A percentile compares a stretch with the other conserved stretches of the same genome.
Conservation (phyloP, 164 flowering plant genomes). For the Chimonanthus salicifolius region DNA sequence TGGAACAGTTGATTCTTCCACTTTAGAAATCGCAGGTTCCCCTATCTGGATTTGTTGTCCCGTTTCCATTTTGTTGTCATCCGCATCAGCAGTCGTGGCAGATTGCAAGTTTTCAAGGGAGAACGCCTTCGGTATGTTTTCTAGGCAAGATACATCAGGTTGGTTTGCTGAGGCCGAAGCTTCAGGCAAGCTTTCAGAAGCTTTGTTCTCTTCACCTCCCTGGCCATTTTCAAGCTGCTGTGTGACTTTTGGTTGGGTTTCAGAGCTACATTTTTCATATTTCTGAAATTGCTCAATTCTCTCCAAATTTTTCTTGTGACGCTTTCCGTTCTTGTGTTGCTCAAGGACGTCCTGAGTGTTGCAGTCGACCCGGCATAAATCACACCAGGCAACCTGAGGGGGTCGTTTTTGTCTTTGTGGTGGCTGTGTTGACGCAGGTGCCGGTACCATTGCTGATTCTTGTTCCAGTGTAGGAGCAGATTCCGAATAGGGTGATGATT, state of each 20-base stretch:
- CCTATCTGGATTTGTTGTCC: slow-evolving; percentile 5
- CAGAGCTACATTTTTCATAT: slow-evolving; percentile 13
- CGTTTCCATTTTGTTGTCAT: slow-evolving; percentile 5
- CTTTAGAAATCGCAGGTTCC: neutral
- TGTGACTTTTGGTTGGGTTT: slow-evolving; percentile 11
- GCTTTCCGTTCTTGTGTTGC: slow-evolving; percentile 60
- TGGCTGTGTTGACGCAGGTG: slow-evolving; percentile 9
- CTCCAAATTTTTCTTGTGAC: slow-evolving; percentile 49
- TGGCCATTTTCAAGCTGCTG: slow-evolving; percentile 13
- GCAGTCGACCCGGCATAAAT: slow-evolving; percentile 63
- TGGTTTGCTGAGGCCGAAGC: neutral
- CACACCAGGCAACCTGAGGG: slow-evolving; percentile 45
- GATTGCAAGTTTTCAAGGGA: neutral
- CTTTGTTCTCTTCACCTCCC: slow-evolving; percentile 12
- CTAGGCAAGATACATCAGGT: neutral
- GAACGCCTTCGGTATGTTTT: neutral
- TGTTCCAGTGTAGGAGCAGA: slow-evolving; percentile 10
- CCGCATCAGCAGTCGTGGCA: neutral
- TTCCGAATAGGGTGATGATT: slow-evolving; percentile 15
- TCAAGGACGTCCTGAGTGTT: slow-evolving; percentile 48
- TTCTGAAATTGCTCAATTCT: slow-evolving; percentile 33
- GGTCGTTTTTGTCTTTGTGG: slow-evolving; percentile 8
- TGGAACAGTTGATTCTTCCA: slow-evolving; percentile 2
- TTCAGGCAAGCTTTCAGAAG: slow-evolving; percentile 8
- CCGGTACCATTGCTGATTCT: slow-evolving; percentile 7